Percentiles rank a stretch among this genome's conserved stretches.
These are phyloP conservation scores for Apiospora arundinis DNA, from an alignment of 2,329 filamentous ascomycete species.

Conservation along the genomic window DNA sequence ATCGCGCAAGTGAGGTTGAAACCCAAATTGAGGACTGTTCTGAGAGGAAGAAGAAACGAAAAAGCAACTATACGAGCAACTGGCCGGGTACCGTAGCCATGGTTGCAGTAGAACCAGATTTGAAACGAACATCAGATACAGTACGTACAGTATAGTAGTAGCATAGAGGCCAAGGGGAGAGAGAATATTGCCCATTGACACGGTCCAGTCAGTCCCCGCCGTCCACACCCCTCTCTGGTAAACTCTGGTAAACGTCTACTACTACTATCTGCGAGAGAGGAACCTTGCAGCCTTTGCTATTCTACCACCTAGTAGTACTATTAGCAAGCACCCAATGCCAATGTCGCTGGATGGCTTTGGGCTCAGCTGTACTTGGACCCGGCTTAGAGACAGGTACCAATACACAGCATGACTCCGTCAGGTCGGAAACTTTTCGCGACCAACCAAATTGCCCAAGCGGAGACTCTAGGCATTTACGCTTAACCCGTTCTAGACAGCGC, in stretches of 20 bases:
- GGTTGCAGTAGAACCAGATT: background rate
- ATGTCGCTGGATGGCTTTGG: too few species aligned
- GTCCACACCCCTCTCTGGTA: background rate
- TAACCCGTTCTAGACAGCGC: background rate
- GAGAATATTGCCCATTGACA: background rate
- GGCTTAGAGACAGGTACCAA: background rate
- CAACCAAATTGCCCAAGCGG: slow-evolving; percentile 11
- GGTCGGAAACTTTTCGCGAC: slow-evolving; percentile 18
- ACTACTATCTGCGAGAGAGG: too few species aligned
- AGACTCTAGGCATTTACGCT: background rate
- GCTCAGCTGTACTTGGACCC: background rate
- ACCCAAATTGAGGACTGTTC: background rate
- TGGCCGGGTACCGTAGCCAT: slow-evolving; percentile 11
- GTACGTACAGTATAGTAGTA: background rate
- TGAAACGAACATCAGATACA: slow-evolving; percentile 20
- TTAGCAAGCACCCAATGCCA: background rate
- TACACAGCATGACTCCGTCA: background rate
- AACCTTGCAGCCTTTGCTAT: too few species aligned
- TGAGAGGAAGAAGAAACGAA: slow-evolving; percentile 6
- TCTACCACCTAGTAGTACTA: too few species aligned
- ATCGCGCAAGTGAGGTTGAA: slow-evolving; percentile 9
- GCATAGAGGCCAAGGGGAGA: background rate
- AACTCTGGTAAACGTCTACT: background rate
- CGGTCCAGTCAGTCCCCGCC: background rate
- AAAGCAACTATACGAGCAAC: slow-evolving; percentile 10